Evolutionary conservation across 164 flowering plant genomes (phyloP), one percentile per base, ranked within the genome.

Genomic region (Nymphaea thermarum): DNA sequence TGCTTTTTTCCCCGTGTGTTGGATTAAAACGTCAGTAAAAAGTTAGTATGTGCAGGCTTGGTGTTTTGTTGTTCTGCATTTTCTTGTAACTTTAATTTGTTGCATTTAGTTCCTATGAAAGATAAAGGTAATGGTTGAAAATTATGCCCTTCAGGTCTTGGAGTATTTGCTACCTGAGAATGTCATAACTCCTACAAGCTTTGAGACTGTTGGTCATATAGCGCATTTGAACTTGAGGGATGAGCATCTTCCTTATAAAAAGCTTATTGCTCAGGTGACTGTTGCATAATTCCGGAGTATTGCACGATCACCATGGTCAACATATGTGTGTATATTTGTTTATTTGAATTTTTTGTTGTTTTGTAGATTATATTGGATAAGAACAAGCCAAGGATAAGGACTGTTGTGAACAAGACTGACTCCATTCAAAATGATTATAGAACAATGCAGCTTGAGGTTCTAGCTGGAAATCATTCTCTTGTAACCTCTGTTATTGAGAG

Each of bases 381-480:
- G 76, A 83, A 90, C 77, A 86, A 76, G 83, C 89, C 96, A 76
- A 90, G 90, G 81, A 88, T 94, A 75, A 84, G 82, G 75, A 91
- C 98, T 61, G 98, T 94, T 74, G 97, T 94, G 68, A 91, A 88
- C 74, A 94, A 94, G 79, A 76, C 76, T 68, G 95, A 94, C 77
- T 81, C 84, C 44, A 94, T 94, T 68, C 84, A 87, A 41, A 87
- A 87, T 78, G 89, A 86, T 72, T 94, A 81, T 78, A 85, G 96
- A 75, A 91, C 96, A n/a, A 91, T 91, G 96, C 87, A 90, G 78
- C 93, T 94, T 65, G 96, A 91, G 79, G 90, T 94, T 80, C 80
- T 94, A 69, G 92, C 91, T 60, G 96, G 99, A 75, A 94, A 94
- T 71, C 87, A 76, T 72, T 91, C 98, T 64, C 89, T 94, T 75